Evolutionary conservation across 768 basidiomycete genomes (phyloP), one percentile per base, ranked within the genome.

Genomic region (Grammothele lineata): DNA sequence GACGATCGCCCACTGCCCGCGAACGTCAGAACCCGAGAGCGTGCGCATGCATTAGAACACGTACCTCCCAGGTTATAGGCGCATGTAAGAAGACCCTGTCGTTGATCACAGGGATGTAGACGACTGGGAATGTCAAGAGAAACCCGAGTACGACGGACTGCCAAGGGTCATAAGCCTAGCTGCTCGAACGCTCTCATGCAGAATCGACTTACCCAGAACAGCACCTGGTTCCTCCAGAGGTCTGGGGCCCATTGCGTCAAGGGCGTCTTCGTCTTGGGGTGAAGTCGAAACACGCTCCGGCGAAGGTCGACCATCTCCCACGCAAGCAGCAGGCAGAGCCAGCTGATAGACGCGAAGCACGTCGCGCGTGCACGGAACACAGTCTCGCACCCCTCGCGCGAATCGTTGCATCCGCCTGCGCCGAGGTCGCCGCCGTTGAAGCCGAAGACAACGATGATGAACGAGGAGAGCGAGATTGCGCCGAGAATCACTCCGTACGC

Each of bases 401-500:
- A 41, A 12, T 41, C 40, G 40, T 41, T 41, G 40, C 26, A 41
- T 4, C 27, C 40, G 8, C 40, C 40, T 5, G 26, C 26, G 40
- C 40, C 40, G 27, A 41, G 40, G 40, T 41, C 26, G 40, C 40
- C 40, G 24, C 27, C 40, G 40, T 27, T 27, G 40, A 41, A 41
- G 26, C 26, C 40, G 24, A 18, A 41, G 17, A 41, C 26, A 18
- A 41, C 40, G 26, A 32, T 18, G 15, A 41, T 27, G 26, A 41
- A 41, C 18, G 43, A 44, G 15, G 23, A 32, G 45, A 42, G 43
- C 15, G 21, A 44, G 33, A 3, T 66, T 83, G 51, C 60, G 92
- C 92, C 91, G 12, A 96, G 73, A 53, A 96, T 97, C 69, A 96
- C 94, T 56, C 84, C 87, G 73, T 97, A 97, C 94, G 26, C 40